A percentile compares a stretch with the other conserved stretches of the same genome.
phyloP scores from a whole-genome alignment of 2,329 filamentous ascomycete genomes.

The Stromatinia cepivora region DNA sequence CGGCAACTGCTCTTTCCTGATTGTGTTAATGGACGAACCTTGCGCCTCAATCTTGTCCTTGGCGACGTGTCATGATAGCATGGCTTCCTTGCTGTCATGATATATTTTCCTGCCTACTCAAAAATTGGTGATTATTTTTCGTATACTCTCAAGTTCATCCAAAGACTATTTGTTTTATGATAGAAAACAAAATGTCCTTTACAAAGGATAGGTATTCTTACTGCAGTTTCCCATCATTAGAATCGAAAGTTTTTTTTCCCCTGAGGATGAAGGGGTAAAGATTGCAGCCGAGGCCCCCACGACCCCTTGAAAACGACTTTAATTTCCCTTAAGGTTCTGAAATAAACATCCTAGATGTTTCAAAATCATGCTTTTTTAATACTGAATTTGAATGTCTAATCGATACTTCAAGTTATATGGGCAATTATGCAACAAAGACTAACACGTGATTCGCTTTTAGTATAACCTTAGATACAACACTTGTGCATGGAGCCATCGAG shows the following conservation, averaged over 20 bases:
- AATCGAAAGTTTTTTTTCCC: not conserved
- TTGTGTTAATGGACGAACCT: not conserved
- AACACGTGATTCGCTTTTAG: too few species aligned
- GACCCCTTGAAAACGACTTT: not conserved
- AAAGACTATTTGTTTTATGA: too few species aligned
- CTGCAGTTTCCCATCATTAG: not conserved
- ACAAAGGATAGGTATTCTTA: not conserved
- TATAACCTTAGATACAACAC: not conserved
- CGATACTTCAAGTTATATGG: too few species aligned
- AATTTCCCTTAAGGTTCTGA: not conserved
- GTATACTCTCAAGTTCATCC: not conserved
- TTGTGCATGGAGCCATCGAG: not conserved
- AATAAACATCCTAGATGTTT: too few species aligned
- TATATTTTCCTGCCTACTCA: too few species aligned
- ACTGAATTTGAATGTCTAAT: too few species aligned
- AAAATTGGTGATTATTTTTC: not conserved
- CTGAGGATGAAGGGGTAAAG: constrained; percentile 9
- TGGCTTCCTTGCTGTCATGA: too few species aligned
- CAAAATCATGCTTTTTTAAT: too few species aligned
- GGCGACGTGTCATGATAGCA: not conserved
- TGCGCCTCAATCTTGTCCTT: not conserved
- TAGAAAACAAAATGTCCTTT: too few species aligned
- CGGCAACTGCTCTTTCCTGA: not conserved
- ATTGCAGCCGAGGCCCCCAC: not conserved
- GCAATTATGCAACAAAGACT: too few species aligned